Evolutionary conservation across 2,329 filamentous ascomycete genomes (phyloP), one percentile per base, ranked within the genome.

Genomic region (Emmonsia crescens): DNA sequence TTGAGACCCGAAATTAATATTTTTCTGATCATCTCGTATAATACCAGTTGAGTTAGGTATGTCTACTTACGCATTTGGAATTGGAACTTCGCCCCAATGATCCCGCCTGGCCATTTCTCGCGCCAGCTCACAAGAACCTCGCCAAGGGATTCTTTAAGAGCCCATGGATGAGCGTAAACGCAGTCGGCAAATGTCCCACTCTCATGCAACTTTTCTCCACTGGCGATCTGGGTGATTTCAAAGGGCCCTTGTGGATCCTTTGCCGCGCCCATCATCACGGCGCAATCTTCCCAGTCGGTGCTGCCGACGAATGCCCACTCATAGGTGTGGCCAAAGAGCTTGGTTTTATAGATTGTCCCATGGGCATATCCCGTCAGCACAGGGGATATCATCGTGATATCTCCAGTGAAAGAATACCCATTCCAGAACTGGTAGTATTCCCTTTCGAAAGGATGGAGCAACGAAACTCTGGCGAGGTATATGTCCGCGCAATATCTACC

Each of bases 91-190:
- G 57, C 57, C 27, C 40, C 64, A 19, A 64, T 24, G 49, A 65
- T 55, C 31, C 49, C 55, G 19, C 40, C 48, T 19, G 42, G 24
- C 21, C 16, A 36, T 36, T 58, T 52, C 31, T 65, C 64, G 16
- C 62, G 61, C 64, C 64, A 65, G 21, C 52, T 65, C 14, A 65
- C 21, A 42, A 65, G 52, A 16, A 64, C 10, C 24, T 64, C 54
- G 36, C 64, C 64, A 33, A 58, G 29, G 8, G 36, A 51, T 44
- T 65, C 62, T 10, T 59, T 14, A 38, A 51, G 56, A 24, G 61
- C 64, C 64, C 64, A 65, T 40, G 59, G 62, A 59, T 65, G 64
- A n/a, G 60, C 60, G 46, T 64, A 62, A 27, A 65, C 46, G 9
- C 59, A 62, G 31, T 51, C 59, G 10, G 52, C 59, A 24, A 60